Conservation (phyloP, 2,329 filamentous ascomycete species). For the Colletotrichum brevisporum region DNA sequence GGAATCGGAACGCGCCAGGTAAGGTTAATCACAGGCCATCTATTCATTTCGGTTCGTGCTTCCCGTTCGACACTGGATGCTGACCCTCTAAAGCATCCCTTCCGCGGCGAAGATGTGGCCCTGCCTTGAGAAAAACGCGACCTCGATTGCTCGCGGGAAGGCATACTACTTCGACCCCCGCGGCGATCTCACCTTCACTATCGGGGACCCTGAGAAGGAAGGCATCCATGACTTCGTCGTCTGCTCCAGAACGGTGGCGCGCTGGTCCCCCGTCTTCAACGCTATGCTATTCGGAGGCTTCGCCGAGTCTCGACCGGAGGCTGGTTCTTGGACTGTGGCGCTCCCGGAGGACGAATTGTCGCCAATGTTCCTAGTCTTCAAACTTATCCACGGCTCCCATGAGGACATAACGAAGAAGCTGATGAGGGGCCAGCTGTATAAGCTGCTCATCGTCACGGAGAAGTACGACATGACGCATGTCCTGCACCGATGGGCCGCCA, state of each 20-base stretch:
- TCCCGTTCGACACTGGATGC: too few relatives aligned
- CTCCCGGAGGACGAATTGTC: neutral
- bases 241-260: constrained; percentile 9
- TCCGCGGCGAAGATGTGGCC: neutral
- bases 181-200: constrained; percentile 8
- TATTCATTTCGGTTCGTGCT: too few relatives aligned
- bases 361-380: neutral
- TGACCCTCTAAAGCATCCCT: neutral
- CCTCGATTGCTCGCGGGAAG: neutral
- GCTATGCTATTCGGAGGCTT: constrained; percentile 18
- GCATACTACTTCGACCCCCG: constrained; percentile 7
- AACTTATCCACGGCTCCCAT: neutral
- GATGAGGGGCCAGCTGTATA: neutral
- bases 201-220: neutral
- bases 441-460: neutral
- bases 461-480: constrained; percentile 21
- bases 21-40: too few relatives aligned
- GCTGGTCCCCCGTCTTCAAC: constrained; percentile 2
- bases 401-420: neutral
- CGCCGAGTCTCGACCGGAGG: neutral
- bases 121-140: neutral
- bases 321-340: neutral
- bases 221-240: neutral
- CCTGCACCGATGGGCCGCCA: neutral
- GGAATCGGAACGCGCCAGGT: too few relatives aligned